Base-by-base conservation (phyloP, 352 stramenopile species). In the Globisporangium emineosum region DNA sequence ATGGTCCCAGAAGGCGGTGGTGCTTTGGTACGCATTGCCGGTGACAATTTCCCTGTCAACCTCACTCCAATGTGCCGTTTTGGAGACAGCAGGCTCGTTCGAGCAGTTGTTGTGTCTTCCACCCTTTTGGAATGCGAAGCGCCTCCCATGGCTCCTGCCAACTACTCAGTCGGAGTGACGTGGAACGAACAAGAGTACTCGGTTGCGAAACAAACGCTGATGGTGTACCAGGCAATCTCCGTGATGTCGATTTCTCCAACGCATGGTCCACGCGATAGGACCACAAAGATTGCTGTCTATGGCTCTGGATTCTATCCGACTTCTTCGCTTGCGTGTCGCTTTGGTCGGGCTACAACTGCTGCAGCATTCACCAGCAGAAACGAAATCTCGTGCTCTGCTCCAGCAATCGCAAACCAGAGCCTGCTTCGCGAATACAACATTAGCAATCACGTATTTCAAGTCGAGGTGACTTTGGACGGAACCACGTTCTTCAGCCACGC, bases 141-240 rank as follows among this genome's bases (percentile, higher is more conserved):
- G 0, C 73, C 77, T 8, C 7, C 33, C 6, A 55, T 81, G 9
- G 3, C 30, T 30, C 70, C 61, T 19, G 72, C 72, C 30, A 78
- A 70, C 42, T 62, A 78, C 30, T 69, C 66, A 3, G 65, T 85
- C 62, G 64, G 53, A 27, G 42, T 85, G 40, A 68, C 68, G 12
- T 81, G 77, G 74, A 83, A 83, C 25, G 33, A 43, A 8, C 67
- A 85, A 64, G 70, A 83, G 54, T 65, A 60, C 9, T 42, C 43
- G 2, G 19, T 56, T 15, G 67, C 63, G 19, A 2, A 5, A 27
- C 47, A 50, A 0, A 6, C 9, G 13, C 33, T 85, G 10, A 33
- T 17, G 2, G 68, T 73, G 5, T 64, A 72, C 29, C 64, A 73
- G 25, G 25, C 23, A 8, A 27, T 81, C 1, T 64, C 64, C 5